Conservation (phyloP, 495 filamentous ascomycete genomes). For the Staphylotrichum longicolle region DNA sequence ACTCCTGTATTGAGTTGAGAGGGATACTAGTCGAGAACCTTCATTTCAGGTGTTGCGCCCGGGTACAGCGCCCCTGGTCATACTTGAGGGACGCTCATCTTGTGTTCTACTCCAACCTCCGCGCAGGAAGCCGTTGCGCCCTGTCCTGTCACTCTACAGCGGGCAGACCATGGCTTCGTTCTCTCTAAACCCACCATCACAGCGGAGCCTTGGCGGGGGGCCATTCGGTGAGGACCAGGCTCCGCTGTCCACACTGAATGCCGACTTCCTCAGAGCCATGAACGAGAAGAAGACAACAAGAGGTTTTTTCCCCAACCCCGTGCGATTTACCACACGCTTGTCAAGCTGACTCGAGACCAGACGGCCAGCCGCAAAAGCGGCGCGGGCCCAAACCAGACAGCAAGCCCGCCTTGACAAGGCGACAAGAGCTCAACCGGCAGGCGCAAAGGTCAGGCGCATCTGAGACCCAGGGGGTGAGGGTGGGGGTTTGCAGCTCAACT, state of each 20-base stretch:
- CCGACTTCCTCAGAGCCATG: constrained; percentile 58
- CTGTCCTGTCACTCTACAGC: constrained; percentile 37
- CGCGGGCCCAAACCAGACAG: constrained; percentile 95
- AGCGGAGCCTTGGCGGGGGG: constrained; percentile 34
- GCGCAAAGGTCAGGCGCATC: constrained; percentile 72
- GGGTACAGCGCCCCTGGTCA: neutral
- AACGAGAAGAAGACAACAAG: constrained; percentile 59
- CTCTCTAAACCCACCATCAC: constrained; percentile 37
- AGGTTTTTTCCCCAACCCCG: constrained; percentile 15
- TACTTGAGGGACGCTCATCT: neutral
- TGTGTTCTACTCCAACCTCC: constrained; percentile 7
- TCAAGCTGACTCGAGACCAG: constrained; percentile 39
- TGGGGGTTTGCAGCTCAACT: no score
- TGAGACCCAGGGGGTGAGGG: no score
- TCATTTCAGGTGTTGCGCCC: constrained; percentile 21
- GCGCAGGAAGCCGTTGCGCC: constrained; percentile 36
- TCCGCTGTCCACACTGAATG: constrained; percentile 52
- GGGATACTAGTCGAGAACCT: constrained; percentile 21
- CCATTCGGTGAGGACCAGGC: constrained; percentile 44
- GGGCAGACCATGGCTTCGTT: constrained; percentile 43
- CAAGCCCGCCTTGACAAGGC: constrained; percentile 88
- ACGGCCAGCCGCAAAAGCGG: constrained; percentile 83
- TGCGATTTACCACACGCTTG: no score
- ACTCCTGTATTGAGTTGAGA: constrained; percentile 18
- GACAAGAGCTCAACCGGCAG: constrained; percentile 93